These are phyloP conservation scores for Coemansia sp. DNA, from an alignment of 192 early-diverging fungal genomes.

Conservation along the genomic window DNA sequence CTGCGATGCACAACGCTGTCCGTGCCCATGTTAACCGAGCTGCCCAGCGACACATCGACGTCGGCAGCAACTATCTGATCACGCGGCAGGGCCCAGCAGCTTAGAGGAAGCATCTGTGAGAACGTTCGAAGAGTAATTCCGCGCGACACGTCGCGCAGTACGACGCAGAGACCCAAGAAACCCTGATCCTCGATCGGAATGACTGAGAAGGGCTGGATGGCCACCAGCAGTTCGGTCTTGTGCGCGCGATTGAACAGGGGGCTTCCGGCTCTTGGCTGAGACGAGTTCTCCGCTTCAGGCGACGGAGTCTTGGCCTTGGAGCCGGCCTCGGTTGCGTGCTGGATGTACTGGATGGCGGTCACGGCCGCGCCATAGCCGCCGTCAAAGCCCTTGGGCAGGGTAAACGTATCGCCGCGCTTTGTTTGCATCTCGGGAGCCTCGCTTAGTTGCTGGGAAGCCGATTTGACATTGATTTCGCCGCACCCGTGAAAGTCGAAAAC, in stretches of 20 bases:
- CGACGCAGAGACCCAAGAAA: constrained; percentile 40
- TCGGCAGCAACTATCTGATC: constrained; percentile 54
- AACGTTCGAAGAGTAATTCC: constrained; percentile 45
- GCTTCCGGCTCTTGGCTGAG: constrained; percentile 14
- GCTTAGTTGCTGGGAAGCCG: constrained; percentile 25
- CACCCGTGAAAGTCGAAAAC: constrained; percentile 51
- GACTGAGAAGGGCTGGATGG: constrained; percentile 49
- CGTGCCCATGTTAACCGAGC: constrained; percentile 31
- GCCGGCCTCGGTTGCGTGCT: constrained; percentile 25
- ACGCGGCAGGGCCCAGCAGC: constrained; percentile 49
- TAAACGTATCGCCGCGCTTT: constrained; percentile 52
- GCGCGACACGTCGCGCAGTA: constrained; percentile 44
- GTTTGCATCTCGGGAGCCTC: constrained; percentile 50
- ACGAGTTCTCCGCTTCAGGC: not conserved
- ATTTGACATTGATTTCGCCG: constrained; percentile 46
- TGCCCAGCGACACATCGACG: constrained; percentile 45
- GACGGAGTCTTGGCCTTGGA: constrained; percentile 4
- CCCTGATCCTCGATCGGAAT: constrained; percentile 53
- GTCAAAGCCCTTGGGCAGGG: constrained; percentile 54
- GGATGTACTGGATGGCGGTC: constrained; percentile 44
- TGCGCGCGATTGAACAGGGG: constrained; percentile 47
- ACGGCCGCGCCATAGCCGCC: constrained; percentile 52
- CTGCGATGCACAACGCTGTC: constrained; percentile 44
- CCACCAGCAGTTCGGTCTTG: constrained; percentile 46
- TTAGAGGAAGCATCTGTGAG: constrained; percentile 56